phyloP scores from a whole-genome alignment of 352 stramenopile species.

The Detonula confervacea region DNA sequence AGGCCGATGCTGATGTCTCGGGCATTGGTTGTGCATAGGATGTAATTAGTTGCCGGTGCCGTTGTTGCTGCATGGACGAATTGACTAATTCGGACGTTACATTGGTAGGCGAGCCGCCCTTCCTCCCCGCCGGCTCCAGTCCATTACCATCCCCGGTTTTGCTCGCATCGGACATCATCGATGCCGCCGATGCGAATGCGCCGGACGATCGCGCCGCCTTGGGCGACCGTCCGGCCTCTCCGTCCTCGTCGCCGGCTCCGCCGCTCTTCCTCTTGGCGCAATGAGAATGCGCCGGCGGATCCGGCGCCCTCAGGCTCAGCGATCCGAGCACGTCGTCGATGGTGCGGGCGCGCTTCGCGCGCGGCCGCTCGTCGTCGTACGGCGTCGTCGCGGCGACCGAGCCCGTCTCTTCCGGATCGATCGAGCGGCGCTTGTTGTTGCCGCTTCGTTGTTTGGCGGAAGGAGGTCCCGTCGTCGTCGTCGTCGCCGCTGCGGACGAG shows the following conservation, averaged over 20 bases:
- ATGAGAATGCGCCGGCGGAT: conserved; percentile 36
- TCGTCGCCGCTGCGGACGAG: too few relatives aligned
- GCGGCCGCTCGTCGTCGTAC: neutral
- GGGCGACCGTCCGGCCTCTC: neutral
- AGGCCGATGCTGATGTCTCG: conserved; percentile 2
- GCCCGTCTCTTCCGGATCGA: conserved; percentile 4
- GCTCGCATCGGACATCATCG: neutral
- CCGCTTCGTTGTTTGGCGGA: too few relatives aligned
- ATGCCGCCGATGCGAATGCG: neutral
- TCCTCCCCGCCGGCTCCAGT: neutral
- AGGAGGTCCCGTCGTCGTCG: too few relatives aligned
- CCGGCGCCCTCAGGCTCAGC: conserved; percentile 25
- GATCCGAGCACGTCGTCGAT: conserved; percentile 21
- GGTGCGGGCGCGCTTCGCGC: neutral
- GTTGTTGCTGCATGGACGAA: neutral
- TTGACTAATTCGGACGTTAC: neutral
- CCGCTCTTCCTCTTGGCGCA: neutral
- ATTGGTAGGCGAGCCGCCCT: neutral
- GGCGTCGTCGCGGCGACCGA: neutral
- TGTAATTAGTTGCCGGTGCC: neutral
- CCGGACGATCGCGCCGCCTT: neutral
- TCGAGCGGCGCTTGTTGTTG: neutral
- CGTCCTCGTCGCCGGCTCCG: neutral
- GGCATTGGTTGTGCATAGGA: neutral
- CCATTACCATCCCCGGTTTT: neutral